Percentiles rank a stretch among this genome's conserved stretches.
phyloP scores from a whole-genome alignment of 805 yeast genomes.

The Candida arabinofermentans region DNA sequence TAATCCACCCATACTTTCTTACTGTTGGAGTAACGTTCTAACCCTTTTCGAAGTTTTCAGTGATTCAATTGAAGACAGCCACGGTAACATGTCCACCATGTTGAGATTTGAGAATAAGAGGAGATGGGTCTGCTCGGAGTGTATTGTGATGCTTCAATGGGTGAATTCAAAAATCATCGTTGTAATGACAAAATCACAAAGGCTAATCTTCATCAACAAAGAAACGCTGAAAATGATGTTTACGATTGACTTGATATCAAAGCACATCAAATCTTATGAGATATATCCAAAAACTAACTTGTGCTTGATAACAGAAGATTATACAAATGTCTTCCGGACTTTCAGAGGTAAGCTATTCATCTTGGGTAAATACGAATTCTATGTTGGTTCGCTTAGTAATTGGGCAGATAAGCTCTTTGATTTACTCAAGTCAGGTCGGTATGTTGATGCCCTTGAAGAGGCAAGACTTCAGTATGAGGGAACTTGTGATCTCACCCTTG shows the following conservation, averaged over 20 bases:
- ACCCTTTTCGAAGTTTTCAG: slow-evolving; percentile 49
- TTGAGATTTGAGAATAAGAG: slow-evolving; percentile 37
- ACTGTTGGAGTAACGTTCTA: slow-evolving; percentile 62
- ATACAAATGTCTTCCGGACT: slow-evolving; percentile 31
- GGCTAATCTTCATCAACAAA: slow-evolving; percentile 39
- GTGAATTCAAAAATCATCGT: slow-evolving; percentile 36
- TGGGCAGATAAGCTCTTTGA: slow-evolving; percentile 66
- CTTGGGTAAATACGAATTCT: slow-evolving; percentile 48
- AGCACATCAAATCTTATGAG: slow-evolving; percentile 30
- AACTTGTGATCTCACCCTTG: slow-evolving; percentile 42
- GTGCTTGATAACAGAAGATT: slow-evolving; percentile 15
- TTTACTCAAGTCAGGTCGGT: slow-evolving; percentile 44
- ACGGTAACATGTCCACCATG: slow-evolving; percentile 19
- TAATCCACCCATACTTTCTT: slow-evolving; percentile 50
- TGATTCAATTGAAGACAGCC: slow-evolving; percentile 26
- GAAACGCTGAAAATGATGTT: slow-evolving; percentile 34
- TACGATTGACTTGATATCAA: slow-evolving; percentile 35
- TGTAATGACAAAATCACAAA: slow-evolving; percentile 42
- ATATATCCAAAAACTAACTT: slow-evolving; percentile 9
- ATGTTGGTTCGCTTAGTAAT: slow-evolving; percentile 54
- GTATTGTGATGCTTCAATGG: slow-evolving; percentile 59
- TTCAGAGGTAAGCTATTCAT: slow-evolving; percentile 47
- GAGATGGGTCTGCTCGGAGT: slow-evolving; percentile 42
- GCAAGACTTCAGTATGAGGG: slow-evolving; percentile 53
- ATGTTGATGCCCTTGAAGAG: slow-evolving; percentile 51